Evolutionary conservation across 306 rosid species (phyloP), one percentile per base, ranked within the genome.

Genomic region (peach (Prunus persica)): DNA sequence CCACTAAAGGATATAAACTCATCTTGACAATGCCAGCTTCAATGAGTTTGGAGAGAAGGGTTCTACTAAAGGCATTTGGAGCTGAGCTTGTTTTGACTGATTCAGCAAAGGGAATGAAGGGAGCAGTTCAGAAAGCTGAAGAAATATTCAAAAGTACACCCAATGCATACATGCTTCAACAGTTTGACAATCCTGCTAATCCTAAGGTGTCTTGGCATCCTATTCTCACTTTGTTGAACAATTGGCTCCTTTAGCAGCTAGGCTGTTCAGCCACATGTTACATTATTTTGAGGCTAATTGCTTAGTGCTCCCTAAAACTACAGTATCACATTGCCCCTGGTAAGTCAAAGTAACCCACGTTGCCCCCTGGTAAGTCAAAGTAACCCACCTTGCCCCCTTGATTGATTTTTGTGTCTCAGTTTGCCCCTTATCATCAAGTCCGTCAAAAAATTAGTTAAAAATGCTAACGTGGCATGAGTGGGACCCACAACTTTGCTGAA

Each of bases 41-140:
- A 32, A 95, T 95, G 98, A 95, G 98, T 87, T 67, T 95, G 86
- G 98, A 95, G 83, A 92, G 98, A 80, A 89, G 98, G 67, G 98
- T 95, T 80, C 92, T 95, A 79, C 75, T 95, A 32, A 95, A 95
- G 84, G 97, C 98, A 67, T 95, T 95, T 84, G 98, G 98, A 68
- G 98, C 98, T 75, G 97, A 92, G 78, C 97, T 95, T 79, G 88
- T 95, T 77, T 79, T 95, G 81, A 95, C 98, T 16, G 92, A 90
- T 51, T 79, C 98, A 28, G 91, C 96, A 24, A 90, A 92, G 88
- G 98, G 98, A 76, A 89, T 95, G 97, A 95, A 95, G 78, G 98
- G 98, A 73, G 96, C 98, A 60, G 98, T 95, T 79, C 96, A 92
- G 82, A 95, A 90, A 82, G 98, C 98, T 71, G 98, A 95, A 89